Base-by-base conservation (phyloP, 768 basidiomycete species). In the Calvatia gigantea region DNA sequence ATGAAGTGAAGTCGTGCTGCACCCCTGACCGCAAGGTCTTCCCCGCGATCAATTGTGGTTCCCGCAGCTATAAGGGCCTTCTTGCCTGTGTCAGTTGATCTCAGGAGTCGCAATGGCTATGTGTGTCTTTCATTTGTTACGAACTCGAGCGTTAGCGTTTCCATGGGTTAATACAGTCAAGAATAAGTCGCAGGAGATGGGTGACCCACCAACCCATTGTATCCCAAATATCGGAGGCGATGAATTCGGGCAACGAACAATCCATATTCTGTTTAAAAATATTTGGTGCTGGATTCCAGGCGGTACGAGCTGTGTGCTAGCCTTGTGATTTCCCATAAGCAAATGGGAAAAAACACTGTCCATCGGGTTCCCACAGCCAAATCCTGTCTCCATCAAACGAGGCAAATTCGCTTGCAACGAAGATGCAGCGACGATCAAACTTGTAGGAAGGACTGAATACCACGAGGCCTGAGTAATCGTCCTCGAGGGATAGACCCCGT, bases 51-150 rank as follows among this genome's bases (percentile, higher is more conserved):
- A 51, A 97, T 88, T 6, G 84, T 94, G 1, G 97, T 99, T 6
- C 94, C 97, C 4, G 97, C 93, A 1, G 90, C 92, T 57, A 99
- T 85, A 68, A 91, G 98, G 61, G 96, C 89, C 65, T 91, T 91
- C 60, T 73, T 83, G 11, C 95, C 94, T 9, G 81, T 77, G 62
- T 91, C 86, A 1, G 89, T 89, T 64, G 92, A 95, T 94, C 72
- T 97, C 94, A 17, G 98, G 79, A n/a, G 82, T 83, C 42, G 98
- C 90, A 49, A 83, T 84, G 56, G 88, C 80, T 50, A 98, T 70
- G 7, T 87, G n/a, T 83, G 49, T 91, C 92, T 54, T 72, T 99
- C 97, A 69, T 98, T 97, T 19, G 86, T 84, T 0, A 92, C 86
- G 69, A 98, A 98, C 70, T 98, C 97, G 67, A 84, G 93, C n/a